phyloP scores from a whole-genome alignment of 768 basidiomycete genomes.

The Tylopilus felleus region DNA sequence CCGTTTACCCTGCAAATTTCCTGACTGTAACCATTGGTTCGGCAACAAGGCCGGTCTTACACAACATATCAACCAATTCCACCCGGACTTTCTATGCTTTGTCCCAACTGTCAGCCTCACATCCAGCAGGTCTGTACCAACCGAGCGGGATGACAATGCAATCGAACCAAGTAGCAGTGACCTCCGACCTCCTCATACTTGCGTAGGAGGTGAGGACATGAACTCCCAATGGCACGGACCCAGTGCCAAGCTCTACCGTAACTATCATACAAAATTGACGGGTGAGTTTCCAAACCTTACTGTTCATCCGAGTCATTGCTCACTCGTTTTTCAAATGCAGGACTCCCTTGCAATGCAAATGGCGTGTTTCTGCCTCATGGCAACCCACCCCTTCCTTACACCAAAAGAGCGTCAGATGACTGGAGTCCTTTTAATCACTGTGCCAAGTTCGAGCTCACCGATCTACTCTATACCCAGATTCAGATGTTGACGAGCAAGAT shows the following conservation, averaged over 20 bases:
- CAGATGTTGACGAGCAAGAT: neutral
- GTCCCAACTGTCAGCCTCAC: too few relatives aligned
- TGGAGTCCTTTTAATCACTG: neutral
- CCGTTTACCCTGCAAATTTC: neutral
- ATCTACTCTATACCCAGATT: neutral
- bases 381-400: neutral
- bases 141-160: too few relatives aligned
- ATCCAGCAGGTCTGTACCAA: too few relatives aligned
- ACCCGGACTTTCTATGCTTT: neutral
- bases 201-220: neutral
- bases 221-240: neutral
- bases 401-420: neutral
- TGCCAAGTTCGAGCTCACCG: neutral
- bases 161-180: too few relatives aligned
- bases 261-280: neutral
- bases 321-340: neutral
- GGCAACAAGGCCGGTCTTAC: neutral
- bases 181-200: neutral
- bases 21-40: neutral
- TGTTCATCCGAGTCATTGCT: too few relatives aligned
- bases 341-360: neutral
- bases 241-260: neutral
- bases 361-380: neutral
- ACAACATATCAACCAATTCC: neutral
- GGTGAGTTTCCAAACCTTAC: neutral